Percentiles rank a stretch among this genome's conserved stretches.
Conservation (phyloP, 257 asterid genomes). For the Gentiana macrophylla region DNA sequence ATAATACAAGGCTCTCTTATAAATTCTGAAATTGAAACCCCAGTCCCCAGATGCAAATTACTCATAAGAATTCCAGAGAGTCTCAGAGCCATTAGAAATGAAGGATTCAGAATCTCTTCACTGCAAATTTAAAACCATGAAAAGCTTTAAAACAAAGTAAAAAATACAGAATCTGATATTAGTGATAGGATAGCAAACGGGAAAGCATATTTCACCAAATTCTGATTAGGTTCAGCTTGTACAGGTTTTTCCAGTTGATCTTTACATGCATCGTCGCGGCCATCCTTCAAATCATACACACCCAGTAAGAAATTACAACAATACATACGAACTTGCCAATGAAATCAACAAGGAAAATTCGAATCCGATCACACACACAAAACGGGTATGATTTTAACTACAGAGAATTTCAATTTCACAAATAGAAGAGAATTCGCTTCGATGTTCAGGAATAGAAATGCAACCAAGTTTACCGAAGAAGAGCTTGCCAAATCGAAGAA, state of each 20-base stretch:
- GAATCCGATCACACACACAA: background rate
- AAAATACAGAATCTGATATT: too few relatives aligned
- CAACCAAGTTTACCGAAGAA: too few relatives aligned
- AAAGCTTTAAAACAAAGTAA: background rate
- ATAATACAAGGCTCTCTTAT: background rate
- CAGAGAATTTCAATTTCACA: too few relatives aligned
- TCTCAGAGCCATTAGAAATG: slow-evolving; percentile 96
- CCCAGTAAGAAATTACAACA: too few relatives aligned
- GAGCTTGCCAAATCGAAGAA: too few relatives aligned
- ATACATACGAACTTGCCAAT: too few relatives aligned
- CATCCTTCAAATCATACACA: slow-evolving; percentile 48
- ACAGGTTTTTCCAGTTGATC: slow-evolving; percentile 53
- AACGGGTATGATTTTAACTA: too few relatives aligned
- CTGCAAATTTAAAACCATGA: slow-evolving; percentile 16
- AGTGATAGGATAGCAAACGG: background rate
- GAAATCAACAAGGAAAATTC: background rate
- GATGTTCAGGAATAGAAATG: too few relatives aligned
- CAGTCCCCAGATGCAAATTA: slow-evolving; percentile 10
- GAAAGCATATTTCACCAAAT: slow-evolving; percentile 38
- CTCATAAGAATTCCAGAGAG: slow-evolving; percentile 98
- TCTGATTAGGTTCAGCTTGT: slow-evolving; percentile 68
- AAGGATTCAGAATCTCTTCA: slow-evolving; percentile 81
- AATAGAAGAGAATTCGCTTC: too few relatives aligned
- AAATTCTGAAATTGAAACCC: background rate
- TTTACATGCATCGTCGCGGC: slow-evolving; percentile 93